phyloP scores from a whole-genome alignment of 78 protist species.

The Pigoraptor vietnamica region DNA sequence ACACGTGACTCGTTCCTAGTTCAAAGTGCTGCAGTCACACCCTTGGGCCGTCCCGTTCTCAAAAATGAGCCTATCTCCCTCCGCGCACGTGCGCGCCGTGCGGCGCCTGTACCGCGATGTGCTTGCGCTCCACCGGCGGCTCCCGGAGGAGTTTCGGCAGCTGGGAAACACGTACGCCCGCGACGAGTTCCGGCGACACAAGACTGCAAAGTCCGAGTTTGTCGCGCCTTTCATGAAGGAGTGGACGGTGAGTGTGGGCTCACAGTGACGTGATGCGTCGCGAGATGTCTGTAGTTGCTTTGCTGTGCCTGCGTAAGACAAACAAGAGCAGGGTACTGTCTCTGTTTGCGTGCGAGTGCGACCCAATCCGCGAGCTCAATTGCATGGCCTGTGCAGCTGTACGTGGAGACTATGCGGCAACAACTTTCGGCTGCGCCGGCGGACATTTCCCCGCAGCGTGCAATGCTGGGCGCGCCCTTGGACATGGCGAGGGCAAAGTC shows the following conservation, averaged over 20 bases:
- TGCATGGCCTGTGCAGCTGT: not conserved
- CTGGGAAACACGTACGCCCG: not conserved
- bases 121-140: not conserved
- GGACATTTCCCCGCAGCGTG: not conserved
- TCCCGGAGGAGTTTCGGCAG: not conserved
- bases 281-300: not conserved
- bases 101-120: not conserved
- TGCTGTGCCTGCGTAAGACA: not conserved
- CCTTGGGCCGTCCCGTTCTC: too few species aligned
- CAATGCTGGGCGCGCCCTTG: not conserved
- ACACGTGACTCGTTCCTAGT: too few species aligned
- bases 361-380: not conserved
- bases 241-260: not conserved
- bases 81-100: not conserved
- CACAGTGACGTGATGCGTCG: not conserved
- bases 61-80: too few species aligned
- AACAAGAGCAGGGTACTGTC: too few species aligned
- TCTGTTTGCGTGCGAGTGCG: too few species aligned
- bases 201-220: not conserved
- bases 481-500: not conserved
- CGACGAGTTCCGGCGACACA: not conserved
- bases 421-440: not conserved
- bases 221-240: not conserved
- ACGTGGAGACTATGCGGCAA: not conserved
- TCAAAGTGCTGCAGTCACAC: too few species aligned